Evolutionary conservation across 352 stramenopile genomes (phyloP).

Genomic region (Globisporangium echinulatum): DNA sequence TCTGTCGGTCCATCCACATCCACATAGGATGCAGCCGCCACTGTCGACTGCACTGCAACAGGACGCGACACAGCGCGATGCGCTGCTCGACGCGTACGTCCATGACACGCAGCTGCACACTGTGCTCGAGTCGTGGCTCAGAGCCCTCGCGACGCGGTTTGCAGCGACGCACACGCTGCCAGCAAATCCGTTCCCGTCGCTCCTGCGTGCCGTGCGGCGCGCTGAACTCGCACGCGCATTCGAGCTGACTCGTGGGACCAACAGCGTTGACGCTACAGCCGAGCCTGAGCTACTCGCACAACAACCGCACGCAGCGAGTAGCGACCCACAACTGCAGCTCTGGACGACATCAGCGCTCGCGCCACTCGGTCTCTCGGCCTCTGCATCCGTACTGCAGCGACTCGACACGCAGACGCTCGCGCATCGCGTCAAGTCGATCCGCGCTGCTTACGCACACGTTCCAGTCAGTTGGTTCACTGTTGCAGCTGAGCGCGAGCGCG

Average conservation of each 20-base stretch:
- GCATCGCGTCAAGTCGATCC: background rate
- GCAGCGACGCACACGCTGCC: constrained; percentile 23
- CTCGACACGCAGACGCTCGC: background rate
- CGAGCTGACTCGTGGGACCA: background rate
- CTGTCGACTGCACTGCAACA: constrained; percentile 9
- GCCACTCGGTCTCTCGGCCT: constrained; percentile 20
- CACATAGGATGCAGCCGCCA: background rate
- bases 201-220: constrained; percentile 29
- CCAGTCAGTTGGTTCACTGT: constrained; percentile 2
- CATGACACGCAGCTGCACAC: constrained; percentile 27
- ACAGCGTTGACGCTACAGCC: background rate
- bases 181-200: constrained; percentile 26
- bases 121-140: constrained; percentile 27
- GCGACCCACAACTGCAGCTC: constrained; percentile 4
- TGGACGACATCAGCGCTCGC: constrained; percentile 19
- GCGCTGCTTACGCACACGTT: background rate
- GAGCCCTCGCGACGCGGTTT: constrained; percentile 19
- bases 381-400: constrained; percentile 12
- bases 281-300: constrained; percentile 6
- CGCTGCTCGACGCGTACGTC: constrained; percentile 40
- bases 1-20: too few relatives aligned
- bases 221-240: constrained; percentile 17
- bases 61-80: constrained; percentile 19
- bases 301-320: constrained; percentile 9
- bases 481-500: background rate